Evolutionary conservation across 73 alveolate species (phyloP).

Genomic region (Tetrahymena malaccensis): DNA sequence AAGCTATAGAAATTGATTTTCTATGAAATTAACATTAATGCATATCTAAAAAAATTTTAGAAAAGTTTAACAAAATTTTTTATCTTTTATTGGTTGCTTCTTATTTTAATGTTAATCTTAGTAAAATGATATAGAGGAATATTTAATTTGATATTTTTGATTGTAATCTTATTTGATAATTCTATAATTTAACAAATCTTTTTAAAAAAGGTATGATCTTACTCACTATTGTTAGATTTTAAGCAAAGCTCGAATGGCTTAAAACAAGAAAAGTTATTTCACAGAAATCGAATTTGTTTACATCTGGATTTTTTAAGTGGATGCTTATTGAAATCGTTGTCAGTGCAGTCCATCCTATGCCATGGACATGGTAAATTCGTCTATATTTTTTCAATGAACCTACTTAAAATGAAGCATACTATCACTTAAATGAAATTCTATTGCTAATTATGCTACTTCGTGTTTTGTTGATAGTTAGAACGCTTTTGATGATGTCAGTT

Average conservation of each 20-base stretch:
- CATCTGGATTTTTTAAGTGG: slow-evolving; percentile 30
- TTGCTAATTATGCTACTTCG: slow-evolving; percentile 40
- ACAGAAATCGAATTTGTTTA: slow-evolving; percentile 34
- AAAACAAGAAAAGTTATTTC: slow-evolving; percentile 40
- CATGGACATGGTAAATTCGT: slow-evolving; percentile 28
- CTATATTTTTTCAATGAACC: slow-evolving; percentile 29
- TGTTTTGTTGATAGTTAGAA: slow-evolving; percentile 48
- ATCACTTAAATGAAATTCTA: slow-evolving; percentile 49
- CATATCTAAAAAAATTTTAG: no score
- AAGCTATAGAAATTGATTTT: neutral
- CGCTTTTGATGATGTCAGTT: slow-evolving; percentile 36
- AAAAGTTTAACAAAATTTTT: no score
- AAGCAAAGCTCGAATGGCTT: slow-evolving; percentile 49
- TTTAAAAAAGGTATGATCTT: neutral
- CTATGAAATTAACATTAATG: neutral
- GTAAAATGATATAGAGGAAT: no score
- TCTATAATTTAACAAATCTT: no score
- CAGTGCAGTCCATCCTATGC: slow-evolving; percentile 53
- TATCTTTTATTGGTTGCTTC: no score
- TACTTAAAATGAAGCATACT: slow-evolving; percentile 33
- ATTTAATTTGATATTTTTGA: no score
- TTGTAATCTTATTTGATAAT: no score
- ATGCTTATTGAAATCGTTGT: slow-evolving; percentile 43
- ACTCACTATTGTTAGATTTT: slow-evolving; percentile 40
- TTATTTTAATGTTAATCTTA: no score